Conservation (phyloP, 2,329 filamentous ascomycete species). For the Hymenoscyphus occultus region DNA sequence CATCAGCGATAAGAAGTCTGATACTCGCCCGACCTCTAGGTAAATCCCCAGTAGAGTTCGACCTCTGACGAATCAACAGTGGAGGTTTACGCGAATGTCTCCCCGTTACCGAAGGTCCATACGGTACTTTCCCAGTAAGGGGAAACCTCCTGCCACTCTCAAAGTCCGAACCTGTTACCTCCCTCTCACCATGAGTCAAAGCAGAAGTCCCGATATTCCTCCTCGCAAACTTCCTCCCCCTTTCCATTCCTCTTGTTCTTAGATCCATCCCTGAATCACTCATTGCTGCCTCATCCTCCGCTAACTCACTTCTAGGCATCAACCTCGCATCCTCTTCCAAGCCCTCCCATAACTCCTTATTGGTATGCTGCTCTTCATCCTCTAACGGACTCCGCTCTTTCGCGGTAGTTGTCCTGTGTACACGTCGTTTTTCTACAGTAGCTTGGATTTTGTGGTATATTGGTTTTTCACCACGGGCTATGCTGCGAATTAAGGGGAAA, state of each 20-base stretch:
- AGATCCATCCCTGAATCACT: neutral
- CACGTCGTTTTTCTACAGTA: neutral
- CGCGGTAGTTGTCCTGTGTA: constrained; percentile 2
- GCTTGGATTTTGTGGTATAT: constrained; percentile 9
- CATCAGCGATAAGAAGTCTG: neutral
- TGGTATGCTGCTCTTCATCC: neutral
- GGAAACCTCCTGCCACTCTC: neutral
- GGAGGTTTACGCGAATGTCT: neutral
- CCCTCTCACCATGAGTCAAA: neutral
- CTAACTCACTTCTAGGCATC: constrained; percentile 3
- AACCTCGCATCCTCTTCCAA: constrained; percentile 5
- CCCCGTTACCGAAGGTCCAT: neutral
- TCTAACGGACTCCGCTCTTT: constrained; percentile 5
- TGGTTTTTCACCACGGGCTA: constrained; percentile 8
- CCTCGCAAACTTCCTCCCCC: neutral
- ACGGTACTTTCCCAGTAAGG: neutral
- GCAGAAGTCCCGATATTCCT: neutral
- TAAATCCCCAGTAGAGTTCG: neutral
- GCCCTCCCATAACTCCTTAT: neutral
- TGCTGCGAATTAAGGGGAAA: constrained; percentile 5
- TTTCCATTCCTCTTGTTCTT: neutral
- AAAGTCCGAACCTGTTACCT: neutral
- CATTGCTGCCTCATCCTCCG: neutral
- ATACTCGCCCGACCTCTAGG: neutral
- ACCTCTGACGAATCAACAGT: neutral